phyloP scores from a whole-genome alignment of 768 basidiomycete genomes.

The Russula abietina region DNA sequence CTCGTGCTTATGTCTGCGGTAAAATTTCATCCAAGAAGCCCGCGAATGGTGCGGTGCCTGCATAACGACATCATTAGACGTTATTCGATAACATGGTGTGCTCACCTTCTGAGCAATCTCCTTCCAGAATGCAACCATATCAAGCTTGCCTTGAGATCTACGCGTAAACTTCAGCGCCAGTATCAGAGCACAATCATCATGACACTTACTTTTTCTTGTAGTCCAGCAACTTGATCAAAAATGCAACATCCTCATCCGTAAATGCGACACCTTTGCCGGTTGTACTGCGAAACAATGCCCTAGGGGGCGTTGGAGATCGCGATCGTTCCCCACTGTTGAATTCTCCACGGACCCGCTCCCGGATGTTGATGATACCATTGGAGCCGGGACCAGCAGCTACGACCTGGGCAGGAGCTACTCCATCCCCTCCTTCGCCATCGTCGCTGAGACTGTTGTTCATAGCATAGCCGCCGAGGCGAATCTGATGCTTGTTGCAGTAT shows the following conservation, averaged over 20 bases:
- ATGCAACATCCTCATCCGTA: constrained; percentile 74
- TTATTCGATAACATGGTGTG: constrained; percentile 21
- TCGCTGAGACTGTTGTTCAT: constrained; percentile 72
- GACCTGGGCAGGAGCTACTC: constrained; percentile 26
- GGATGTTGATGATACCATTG: constrained; percentile 39
- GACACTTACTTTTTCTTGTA: constrained; percentile 55
- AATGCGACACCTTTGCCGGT: constrained; percentile 89
- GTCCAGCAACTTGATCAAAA: constrained; percentile 69
- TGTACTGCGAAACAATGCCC: constrained; percentile 74
- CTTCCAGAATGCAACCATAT: constrained; percentile 79
- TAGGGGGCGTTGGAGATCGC: constrained; percentile 75
- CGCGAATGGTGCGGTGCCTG: constrained; percentile 87
- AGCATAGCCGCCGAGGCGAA: constrained; percentile 76
- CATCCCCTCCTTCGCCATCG: constrained; percentile 40
- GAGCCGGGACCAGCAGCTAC: constrained; percentile 35
- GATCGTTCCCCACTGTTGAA: constrained; percentile 38
- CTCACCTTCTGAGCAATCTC: constrained; percentile 62
- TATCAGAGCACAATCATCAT: neutral
- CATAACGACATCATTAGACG: neutral
- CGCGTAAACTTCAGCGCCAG: constrained; percentile 21
- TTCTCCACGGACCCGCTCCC: constrained; percentile 38
- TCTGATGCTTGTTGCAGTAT: constrained; percentile 90
- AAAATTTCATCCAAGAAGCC: constrained; percentile 93
- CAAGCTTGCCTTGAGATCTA: constrained; percentile 53
- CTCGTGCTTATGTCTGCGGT: constrained; percentile 84